Base-by-base conservation (phyloP, 1,284 basidiomycete species). In the Boletellus deceptivus region DNA sequence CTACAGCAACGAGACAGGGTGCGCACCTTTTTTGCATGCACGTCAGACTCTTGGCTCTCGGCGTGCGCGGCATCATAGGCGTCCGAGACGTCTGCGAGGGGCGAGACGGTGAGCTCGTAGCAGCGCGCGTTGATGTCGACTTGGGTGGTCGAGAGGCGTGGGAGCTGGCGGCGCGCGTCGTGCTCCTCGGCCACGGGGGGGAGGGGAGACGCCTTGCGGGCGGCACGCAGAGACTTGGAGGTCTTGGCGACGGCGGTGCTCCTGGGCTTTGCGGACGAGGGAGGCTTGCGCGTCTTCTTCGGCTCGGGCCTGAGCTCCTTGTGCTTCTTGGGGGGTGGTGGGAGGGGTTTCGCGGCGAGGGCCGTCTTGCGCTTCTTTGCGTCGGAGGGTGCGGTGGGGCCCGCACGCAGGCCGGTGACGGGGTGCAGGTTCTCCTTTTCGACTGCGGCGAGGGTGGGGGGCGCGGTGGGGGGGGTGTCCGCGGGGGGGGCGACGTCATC, bases 381-480 rank as follows among this genome's bases (percentile, higher is more conserved):
- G 22, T 70, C 65, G 34, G 62, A 64, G 18, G 61, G 65, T 0
- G 61, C 50, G 9, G 67, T 58, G n/a, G 74, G 59, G 33, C 70
- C 73, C 3, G 80, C 67, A 36, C 77, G 79, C 55, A 79, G 75
- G 10, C 87, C 87, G 6, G 88, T 89, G 55, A 84, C 53, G 35
- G 87, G 87, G 64, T 89, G 75, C 43, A 84, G 72, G 63, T 90
- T 90, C 69, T 90, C 87, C 73, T 90, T 90, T 72, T 89, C 84
- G 51, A 70, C 66, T 20, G 70, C 61, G 27, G 71, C 69, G 27
- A 71, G 64, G 0, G 72, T 64, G 38, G 68, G 66, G 48, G 69
- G 45, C 3, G 65, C 57, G 53, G 71, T 70, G 55, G 67, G 60
- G 43, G 66, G 52, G 49, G 67, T 51, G 52, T 72, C 72, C 55